Base-by-base conservation (phyloP, 2,329 filamentous ascomycete genomes). In the Niveomyces coronatus region DNA sequence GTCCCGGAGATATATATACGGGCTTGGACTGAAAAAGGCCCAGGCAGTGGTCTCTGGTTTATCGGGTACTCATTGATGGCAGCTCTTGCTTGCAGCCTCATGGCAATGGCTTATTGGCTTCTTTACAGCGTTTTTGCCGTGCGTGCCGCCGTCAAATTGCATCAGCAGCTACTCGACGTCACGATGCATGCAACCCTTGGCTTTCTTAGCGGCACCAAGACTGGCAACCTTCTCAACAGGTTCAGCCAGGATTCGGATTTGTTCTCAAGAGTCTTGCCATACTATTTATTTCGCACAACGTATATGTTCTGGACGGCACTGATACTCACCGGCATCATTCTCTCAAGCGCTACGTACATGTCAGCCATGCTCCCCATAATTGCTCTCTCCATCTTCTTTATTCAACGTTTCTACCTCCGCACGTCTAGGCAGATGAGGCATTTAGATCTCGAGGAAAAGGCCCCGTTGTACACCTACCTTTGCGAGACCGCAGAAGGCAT, bases 341-440 rank as follows among this genome's bases (percentile, higher is more conserved):
- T 36, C 6, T 30, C 34, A 6, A 28, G 34, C 18, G 34, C 34
- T 19, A 30, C 24, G 16, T 36, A 36, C 18, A 22, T 28, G 23
- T n/a, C 58, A 0, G 51, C 67, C 2, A 60, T 59, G 0, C 55
- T 75, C 13, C 71, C 72, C 0, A 40, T 64, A 3, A 42, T 41
- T 2, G 6, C 50, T 4, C 4, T 47, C 3, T 37, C 46, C 1
- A 36, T 57, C 7, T 50, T 42, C 20, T 15, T 49, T 3, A 28
- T 57, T 5, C 54, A 58, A 19, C 47, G 44, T 17, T 53, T 48
- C 30, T 57, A 57, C 37, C 49, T 59, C 2, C 44, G 47, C 0
- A 59, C 56, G 2, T 58, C 56, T 1, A 44, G 53, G 0, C 55
- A 58, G 32, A 37, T 55, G 4, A 47, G 53, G 13, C 42, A 54